phyloP scores from a whole-genome alignment of 768 basidiomycete species.

The Termitomyces sp. region DNA sequence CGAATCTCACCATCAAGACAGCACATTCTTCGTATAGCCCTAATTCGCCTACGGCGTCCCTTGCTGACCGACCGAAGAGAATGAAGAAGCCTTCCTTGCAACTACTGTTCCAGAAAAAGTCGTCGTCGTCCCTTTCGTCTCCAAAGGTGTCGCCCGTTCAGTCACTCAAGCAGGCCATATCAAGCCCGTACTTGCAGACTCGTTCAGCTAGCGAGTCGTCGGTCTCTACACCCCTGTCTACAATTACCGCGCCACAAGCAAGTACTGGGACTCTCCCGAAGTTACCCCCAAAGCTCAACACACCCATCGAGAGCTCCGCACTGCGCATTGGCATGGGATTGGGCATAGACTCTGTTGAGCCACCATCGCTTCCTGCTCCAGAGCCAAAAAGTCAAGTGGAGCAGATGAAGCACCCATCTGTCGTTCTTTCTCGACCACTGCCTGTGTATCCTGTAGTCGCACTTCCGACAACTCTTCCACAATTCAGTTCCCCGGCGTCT shows the following conservation, averaged over 20 bases:
- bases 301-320: conserved; percentile 57
- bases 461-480: neutral
- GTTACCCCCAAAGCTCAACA: conserved; percentile 54
- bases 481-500: conserved; percentile 11
- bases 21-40: conserved; percentile 22
- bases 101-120: conserved; percentile 65
- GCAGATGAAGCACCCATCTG: conserved; percentile 3
- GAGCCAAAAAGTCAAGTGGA: conserved; percentile 3
- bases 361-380: conserved; percentile 20
- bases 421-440: neutral
- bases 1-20: conserved; percentile 29
- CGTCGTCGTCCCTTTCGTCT: conserved; percentile 43
- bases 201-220: conserved; percentile 48
- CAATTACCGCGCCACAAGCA: conserved; percentile 59
- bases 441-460: neutral
- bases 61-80: conserved; percentile 33
- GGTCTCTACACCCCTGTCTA: conserved; percentile 49
- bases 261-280: conserved; percentile 37
- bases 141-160: conserved; percentile 23
- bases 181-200: conserved; percentile 30
- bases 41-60: conserved; percentile 31
- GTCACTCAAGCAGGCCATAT: conserved; percentile 26
- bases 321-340: conserved; percentile 41
- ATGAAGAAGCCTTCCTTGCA: conserved; percentile 70
- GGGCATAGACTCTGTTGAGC: conserved; percentile 30